Evolutionary conservation across 78 protist genomes (phyloP).

Genomic region (Speleostelium caveatum): DNA sequence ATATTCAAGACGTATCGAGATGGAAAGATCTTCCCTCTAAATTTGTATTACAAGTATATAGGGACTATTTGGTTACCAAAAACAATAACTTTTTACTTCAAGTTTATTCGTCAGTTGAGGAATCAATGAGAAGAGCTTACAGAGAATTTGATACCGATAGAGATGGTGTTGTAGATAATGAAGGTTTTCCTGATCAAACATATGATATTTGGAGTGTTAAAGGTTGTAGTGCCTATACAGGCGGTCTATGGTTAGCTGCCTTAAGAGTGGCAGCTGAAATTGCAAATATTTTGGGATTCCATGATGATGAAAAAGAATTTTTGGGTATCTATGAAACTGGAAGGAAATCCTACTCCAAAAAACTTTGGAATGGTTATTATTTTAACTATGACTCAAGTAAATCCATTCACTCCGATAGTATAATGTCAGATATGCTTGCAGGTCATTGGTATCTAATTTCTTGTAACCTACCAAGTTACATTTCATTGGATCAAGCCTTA

Average conservation of each 20-base stretch:
- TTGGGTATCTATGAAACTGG: conserved; percentile 60
- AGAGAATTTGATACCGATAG: conserved; percentile 78
- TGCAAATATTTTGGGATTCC: conserved; percentile 45
- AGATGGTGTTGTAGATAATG: conserved; percentile 90
- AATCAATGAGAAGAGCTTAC: conserved; percentile 29
- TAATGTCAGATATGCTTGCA: conserved; percentile 77
- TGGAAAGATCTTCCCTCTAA: conserved; percentile 91
- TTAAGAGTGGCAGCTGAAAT: conserved; percentile 50
- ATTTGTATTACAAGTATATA: conserved; percentile 84
- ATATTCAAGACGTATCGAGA: conserved; percentile 87
- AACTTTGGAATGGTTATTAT: conserved; percentile 78
- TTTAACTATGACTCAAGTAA: conserved; percentile 65
- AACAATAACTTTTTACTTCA: conserved; percentile 55
- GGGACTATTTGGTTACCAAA: conserved; percentile 49
- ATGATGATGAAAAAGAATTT: conserved; percentile 58
- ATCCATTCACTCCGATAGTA: conserved; percentile 29
- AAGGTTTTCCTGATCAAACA: conserved; percentile 88
- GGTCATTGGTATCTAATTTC: conserved; percentile 80
- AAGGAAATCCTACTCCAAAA: conserved; percentile 13
- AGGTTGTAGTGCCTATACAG: conserved; percentile 78
- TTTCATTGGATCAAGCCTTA: conserved; percentile 73
- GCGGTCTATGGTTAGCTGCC: conserved; percentile 76
- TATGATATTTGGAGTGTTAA: conserved; percentile 79
- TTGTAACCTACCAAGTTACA: conserved; percentile 43
- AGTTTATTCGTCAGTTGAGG: conserved; percentile 21